A percentile compares a stretch with the other conserved stretches of the same genome.
phyloP scores from a whole-genome alignment of 2,329 filamentous ascomycete genomes.

The Pseudogymnoascus sp. region DNA sequence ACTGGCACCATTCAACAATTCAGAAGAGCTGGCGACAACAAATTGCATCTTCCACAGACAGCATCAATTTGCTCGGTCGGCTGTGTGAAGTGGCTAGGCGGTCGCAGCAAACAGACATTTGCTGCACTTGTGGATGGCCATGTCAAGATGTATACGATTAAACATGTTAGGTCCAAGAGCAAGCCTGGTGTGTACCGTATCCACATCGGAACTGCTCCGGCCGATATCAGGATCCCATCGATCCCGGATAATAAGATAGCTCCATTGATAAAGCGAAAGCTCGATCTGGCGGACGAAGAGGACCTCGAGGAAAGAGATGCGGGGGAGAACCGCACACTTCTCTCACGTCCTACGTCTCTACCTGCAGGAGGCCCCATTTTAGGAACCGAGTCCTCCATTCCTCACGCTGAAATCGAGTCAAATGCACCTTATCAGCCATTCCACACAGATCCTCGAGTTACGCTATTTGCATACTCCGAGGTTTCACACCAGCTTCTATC shows the following conservation, averaged over 20 bases:
- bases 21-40: conserved; percentile 68
- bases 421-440: conserved; percentile 94
- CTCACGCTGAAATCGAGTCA: conserved; percentile 84
- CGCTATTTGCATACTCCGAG: conserved; percentile 58
- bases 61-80: conserved; percentile 45
- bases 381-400: conserved; percentile 53
- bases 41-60: conserved; percentile 59
- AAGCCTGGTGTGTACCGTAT: conserved; percentile 46
- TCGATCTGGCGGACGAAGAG: conserved; percentile 38
- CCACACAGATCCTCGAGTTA: conserved; percentile 80
- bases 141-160: conserved; percentile 52
- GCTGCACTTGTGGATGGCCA: conserved; percentile 51
- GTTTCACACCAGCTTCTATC: neutral
- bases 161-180: conserved; percentile 41
- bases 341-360: conserved; percentile 17
- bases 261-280: conserved; percentile 46
- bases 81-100: conserved; percentile 60
- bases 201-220: conserved; percentile 50
- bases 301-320: conserved; percentile 25
- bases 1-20: conserved; percentile 66
- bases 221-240: conserved; percentile 59
- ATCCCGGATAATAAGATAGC: conserved; percentile 54
- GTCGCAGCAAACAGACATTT: conserved; percentile 51
- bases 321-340: conserved; percentile 17
- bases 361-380: conserved; percentile 32